Conservation (phyloP, 2,329 filamentous ascomycete genomes). For the Coniochaeta sp. region DNA sequence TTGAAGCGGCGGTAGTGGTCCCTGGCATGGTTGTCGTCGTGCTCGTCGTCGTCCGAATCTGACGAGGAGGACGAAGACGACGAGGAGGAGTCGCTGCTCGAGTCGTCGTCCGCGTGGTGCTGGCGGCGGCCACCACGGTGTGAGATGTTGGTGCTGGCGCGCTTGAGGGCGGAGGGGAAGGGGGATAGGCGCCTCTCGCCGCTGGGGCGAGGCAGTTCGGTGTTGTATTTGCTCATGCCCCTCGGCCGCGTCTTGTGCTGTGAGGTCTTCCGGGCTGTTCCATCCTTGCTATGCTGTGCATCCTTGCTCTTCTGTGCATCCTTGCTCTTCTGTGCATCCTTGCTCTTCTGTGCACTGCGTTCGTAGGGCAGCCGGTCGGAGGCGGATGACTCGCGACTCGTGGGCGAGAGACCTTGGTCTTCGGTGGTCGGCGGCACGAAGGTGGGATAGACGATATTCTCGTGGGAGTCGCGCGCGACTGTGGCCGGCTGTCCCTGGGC, state of each 20-base stretch:
- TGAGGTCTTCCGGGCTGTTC: not conserved
- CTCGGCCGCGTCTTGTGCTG: not conserved
- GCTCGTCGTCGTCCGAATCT: constrained; percentile 15
- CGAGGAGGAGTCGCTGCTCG: constrained; percentile 14
- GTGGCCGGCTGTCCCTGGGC: constrained; percentile 18
- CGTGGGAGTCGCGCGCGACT: constrained; percentile 22
- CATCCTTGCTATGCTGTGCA: too few species aligned
- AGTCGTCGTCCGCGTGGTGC: constrained; percentile 8
- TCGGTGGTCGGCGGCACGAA: constrained; percentile 21
- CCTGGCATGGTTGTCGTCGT: constrained; percentile 4
- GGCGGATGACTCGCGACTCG: constrained; percentile 1
- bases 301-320: too few species aligned
- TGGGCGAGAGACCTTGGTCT: not conserved
- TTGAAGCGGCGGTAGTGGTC: constrained; percentile 43
- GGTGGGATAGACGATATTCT: constrained; percentile 23
- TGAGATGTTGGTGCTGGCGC: constrained; percentile 18
- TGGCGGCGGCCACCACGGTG: constrained; percentile 17
- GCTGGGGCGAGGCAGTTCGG: constrained; percentile 10
- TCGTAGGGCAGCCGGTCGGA: not conserved
- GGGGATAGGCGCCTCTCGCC: constrained; percentile 8
- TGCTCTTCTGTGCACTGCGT: not conserved
- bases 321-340: too few species aligned
- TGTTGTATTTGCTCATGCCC: constrained; percentile 11
- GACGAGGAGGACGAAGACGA: constrained; percentile 10
- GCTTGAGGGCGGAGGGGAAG: constrained; percentile 10